Conservation (phyloP, 108 stramenopile species). For the Poteriospumella lacustris region DNA sequence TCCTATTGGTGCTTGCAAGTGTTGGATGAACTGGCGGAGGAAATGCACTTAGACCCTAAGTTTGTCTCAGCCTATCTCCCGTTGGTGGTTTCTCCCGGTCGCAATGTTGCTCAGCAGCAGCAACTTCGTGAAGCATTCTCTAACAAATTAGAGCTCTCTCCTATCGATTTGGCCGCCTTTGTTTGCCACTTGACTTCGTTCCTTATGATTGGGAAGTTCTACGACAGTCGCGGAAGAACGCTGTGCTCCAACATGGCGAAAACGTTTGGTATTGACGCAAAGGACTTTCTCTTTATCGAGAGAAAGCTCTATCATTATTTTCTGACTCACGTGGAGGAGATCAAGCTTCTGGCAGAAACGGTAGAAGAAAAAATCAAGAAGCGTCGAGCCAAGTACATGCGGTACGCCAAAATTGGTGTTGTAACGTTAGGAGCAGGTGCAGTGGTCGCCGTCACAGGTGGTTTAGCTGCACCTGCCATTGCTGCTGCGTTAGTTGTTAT, state of each 20-base stretch:
- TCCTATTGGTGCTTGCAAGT: too few relatives aligned
- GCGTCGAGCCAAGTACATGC: background rate
- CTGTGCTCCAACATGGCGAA: background rate
- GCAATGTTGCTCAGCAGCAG: too few relatives aligned
- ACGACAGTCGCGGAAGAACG: background rate
- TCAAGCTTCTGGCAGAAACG: background rate
- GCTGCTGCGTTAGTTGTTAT: constrained; percentile 3
- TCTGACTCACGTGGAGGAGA: background rate
- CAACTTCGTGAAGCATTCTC: too few relatives aligned
- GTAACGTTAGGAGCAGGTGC: background rate
- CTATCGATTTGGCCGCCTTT: too few relatives aligned
- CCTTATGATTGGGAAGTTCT: background rate
- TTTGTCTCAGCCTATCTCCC: too few relatives aligned
- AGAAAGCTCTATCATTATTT: background rate
- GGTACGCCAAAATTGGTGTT: background rate
- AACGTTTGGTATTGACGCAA: background rate
- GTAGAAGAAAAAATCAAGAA: background rate
- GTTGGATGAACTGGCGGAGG: too few relatives aligned
- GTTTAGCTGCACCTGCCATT: constrained; percentile 6
- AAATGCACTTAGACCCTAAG: too few relatives aligned
- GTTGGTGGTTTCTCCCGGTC: too few relatives aligned
- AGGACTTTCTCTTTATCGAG: background rate
- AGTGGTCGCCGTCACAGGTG: background rate
- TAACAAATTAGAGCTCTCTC: too few relatives aligned
- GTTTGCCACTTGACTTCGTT: too few relatives aligned